Evolutionary conservation across 305 asterid genomes (phyloP).

Genomic region (Fraxinus baroniana): DNA sequence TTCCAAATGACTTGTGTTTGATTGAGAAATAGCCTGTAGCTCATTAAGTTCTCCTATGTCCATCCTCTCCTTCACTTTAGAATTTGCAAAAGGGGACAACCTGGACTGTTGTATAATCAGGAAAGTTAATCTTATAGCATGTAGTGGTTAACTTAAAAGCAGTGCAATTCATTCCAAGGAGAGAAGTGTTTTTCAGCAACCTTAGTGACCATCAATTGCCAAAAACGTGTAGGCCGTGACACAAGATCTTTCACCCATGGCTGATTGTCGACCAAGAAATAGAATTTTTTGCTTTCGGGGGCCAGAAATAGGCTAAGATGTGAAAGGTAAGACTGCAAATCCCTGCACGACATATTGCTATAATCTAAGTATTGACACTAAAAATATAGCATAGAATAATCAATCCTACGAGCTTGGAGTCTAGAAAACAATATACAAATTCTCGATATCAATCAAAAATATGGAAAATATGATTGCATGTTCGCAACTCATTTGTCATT

Average conservation of each 20-base stretch:
- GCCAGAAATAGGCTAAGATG: conserved; percentile 80
- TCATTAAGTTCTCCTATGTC: conserved; percentile 39
- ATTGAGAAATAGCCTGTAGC: conserved; percentile 37
- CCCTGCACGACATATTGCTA: conserved; percentile 49
- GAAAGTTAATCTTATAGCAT: conserved; percentile 15
- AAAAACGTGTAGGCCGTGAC: conserved; percentile 76
- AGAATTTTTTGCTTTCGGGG: conserved; percentile 69
- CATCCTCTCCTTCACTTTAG: conserved; percentile 58
- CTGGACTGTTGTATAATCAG: conserved; percentile 63
- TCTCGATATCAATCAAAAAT: not conserved
- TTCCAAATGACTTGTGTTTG: conserved; percentile 37
- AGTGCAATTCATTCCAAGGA: conserved; percentile 12
- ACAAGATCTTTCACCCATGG: conserved; percentile 90
- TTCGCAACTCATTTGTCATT: not conserved
- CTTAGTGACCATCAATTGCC: conserved; percentile 99
- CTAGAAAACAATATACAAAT: not conserved
- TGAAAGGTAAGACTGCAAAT: conserved; percentile 92
- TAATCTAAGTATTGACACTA: conserved; percentile 7
- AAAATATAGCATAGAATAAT: not conserved
- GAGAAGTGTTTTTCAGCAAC: conserved; percentile 40
- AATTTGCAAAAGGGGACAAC: conserved; percentile 90
- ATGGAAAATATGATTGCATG: not conserved
- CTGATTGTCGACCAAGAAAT: conserved; percentile 82
- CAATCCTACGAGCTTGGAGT: not conserved
- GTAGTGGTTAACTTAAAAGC: conserved; percentile 2